Evolutionary conservation across 345 rosid genomes (phyloP).

Genomic region (Reutealis trisperma): DNA sequence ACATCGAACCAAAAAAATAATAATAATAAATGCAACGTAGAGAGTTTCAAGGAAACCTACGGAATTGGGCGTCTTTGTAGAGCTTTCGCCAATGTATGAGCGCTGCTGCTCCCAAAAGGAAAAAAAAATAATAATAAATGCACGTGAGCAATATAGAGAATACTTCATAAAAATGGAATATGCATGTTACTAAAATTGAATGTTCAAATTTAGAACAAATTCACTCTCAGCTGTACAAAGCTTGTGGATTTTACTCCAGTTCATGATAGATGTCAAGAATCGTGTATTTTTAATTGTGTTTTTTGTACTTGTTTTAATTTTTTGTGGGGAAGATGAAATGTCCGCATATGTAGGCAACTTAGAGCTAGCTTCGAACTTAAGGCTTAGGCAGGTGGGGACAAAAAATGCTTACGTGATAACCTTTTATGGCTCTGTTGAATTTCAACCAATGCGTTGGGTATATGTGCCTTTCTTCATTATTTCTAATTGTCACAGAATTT

Average conservation of each 20-base stretch:
- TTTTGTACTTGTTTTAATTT: background rate
- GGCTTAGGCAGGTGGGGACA: background rate
- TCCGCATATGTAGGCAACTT: background rate
- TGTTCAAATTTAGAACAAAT: background rate
- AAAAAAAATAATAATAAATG: too few relatives aligned
- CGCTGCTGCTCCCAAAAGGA: too few relatives aligned
- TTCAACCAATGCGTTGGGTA: background rate
- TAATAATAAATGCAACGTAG: too few relatives aligned
- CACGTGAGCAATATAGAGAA: background rate
- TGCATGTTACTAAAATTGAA: background rate
- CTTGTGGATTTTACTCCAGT: background rate
- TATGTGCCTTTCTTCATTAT: background rate
- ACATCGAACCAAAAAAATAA: too few relatives aligned
- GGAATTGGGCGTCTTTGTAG: too few relatives aligned
- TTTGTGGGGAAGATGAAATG: background rate
- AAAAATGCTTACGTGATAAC: background rate
- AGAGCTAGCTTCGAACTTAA: background rate
- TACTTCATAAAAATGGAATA: background rate
- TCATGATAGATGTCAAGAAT: background rate
- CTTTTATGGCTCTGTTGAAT: background rate
- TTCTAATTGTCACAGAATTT: background rate
- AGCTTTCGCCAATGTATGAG: too few relatives aligned
- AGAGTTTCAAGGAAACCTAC: too few relatives aligned
- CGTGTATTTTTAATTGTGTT: background rate
- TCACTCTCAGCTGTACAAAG: background rate